Evolutionary conservation across 305 asterid species (phyloP).

Genomic region (Salvia sclarea): DNA sequence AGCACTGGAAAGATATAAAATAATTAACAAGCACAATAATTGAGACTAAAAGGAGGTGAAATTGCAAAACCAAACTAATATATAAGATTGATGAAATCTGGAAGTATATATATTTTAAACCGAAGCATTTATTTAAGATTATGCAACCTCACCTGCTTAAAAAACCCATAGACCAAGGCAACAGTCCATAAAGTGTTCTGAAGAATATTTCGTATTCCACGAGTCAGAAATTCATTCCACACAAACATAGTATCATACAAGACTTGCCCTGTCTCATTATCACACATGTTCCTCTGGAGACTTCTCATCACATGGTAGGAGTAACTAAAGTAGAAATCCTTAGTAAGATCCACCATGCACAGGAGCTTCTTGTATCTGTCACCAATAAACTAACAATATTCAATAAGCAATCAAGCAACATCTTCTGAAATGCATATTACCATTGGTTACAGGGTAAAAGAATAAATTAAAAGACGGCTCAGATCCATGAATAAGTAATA

Average conservation of each 20-base stretch:
- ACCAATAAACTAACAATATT: slow-evolving; percentile 34
- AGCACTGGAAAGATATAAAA: slow-evolving; percentile 13
- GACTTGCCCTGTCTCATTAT: slow-evolving; percentile 58
- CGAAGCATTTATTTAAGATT: slow-evolving; percentile 12
- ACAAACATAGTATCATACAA: slow-evolving; percentile 92
- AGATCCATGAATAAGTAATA: background rate
- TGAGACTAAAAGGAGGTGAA: slow-evolving; percentile 13
- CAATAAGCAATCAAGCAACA: slow-evolving; percentile 30
- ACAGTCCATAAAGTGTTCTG: slow-evolving; percentile 93
- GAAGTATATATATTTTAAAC: slow-evolving; percentile 6
- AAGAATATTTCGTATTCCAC: slow-evolving; percentile 77
- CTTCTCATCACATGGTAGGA: slow-evolving; percentile 96
- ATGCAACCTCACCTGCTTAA: slow-evolving; percentile 73
- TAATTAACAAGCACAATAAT: slow-evolving; percentile 2
- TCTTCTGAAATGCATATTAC: slow-evolving; percentile 6
- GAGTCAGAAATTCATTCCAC: slow-evolving; percentile 97
- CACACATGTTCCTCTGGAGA: slow-evolving; percentile 82
- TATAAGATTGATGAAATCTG: background rate
- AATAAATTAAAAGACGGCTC: background rate
- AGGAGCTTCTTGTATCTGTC: slow-evolving; percentile 92
- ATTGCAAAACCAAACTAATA: background rate
- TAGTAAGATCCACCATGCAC: slow-evolving; percentile 91
- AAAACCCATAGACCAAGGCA: slow-evolving; percentile 92
- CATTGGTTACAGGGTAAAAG: background rate
- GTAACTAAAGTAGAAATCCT: slow-evolving; percentile 98